Evolutionary conservation across 352 stramenopile species (phyloP), one percentile per base, ranked within the genome.

Genomic region (Globisporangium nunn): DNA sequence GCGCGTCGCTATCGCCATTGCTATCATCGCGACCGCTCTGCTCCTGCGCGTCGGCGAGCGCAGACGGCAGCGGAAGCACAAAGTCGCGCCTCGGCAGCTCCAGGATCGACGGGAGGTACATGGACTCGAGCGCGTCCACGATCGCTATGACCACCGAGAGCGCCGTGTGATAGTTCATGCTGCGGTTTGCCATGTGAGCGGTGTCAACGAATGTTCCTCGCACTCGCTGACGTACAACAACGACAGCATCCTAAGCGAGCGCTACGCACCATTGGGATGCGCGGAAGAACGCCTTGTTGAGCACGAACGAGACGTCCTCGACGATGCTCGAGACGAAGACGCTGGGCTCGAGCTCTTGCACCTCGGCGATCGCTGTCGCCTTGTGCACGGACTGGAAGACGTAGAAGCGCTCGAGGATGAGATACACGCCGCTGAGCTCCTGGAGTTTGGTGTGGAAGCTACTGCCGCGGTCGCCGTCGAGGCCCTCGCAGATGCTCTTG

Each of bases 371-470:
- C 17, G 75, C 81, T 0, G 80, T 88, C 31, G 84, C 84, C 63
- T 94, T 94, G 63, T 88, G 81, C 43, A 90, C 79, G 4, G 81
- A 90, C 64, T 94, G 84, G 47, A 88, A 87, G 14, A 94, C 72
- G 61, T 94, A 94, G 55, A 91, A 94, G 29, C 81, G 79, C 64
- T 92, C 84, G 6, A 94, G 55, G 33, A 94, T 59, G 29, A 94
- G 55, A 48, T 94, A 94, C 15, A 94, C 79, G 28, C 81, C 84
- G 52, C 81, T 81, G 12, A 92, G 63, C 61, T 94, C 81, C 46
- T 90, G 73, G 48, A 85, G 72, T 54, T 93, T 91, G 28, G 58
- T 48, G 15, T 74, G 61, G 40, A 90, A 88, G 18, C 61, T 62
- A 40, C 62, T 64, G 2, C 43, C 53, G 35, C 70, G 64, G 23